These are phyloP conservation scores for Rhodosporidiobolus sp. DNA, from an alignment of 768 basidiomycete genomes.

Conservation along the genomic window DNA sequence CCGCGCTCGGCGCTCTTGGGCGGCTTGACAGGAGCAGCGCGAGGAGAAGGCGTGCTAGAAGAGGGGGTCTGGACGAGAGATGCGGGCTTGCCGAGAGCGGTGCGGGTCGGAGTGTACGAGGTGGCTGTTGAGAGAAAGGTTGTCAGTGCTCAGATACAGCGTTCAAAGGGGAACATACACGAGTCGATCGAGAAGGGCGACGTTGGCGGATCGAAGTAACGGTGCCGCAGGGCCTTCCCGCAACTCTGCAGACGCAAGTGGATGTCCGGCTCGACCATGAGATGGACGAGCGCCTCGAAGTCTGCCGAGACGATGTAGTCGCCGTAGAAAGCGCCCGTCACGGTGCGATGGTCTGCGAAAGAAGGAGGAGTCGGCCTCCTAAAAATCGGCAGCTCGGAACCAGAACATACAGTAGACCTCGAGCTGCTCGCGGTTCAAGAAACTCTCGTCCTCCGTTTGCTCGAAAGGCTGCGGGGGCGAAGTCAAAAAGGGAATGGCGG, in stretches of 20 bases:
- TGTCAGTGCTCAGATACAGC: too few relatives aligned
- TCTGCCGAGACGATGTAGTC: slow-evolving; percentile 29
- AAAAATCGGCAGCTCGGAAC: slow-evolving; percentile 15
- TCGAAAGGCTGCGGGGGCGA: slow-evolving; percentile 28
- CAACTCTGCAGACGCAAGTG: slow-evolving; percentile 32
- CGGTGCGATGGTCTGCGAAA: slow-evolving; percentile 27
- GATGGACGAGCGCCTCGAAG: slow-evolving; percentile 37
- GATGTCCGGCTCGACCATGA: slow-evolving; percentile 37
- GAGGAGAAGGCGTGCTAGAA: slow-evolving; percentile 1
- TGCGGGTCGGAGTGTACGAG: neutral
- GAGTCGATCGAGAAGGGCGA: neutral
- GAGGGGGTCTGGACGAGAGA: neutral
- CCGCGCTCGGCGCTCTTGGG: slow-evolving; percentile 10
- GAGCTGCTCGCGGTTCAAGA: slow-evolving; percentile 64
- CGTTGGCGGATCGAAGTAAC: slow-evolving; percentile 31
- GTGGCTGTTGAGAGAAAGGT: neutral
- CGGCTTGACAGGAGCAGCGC: neutral
- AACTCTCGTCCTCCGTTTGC: slow-evolving; percentile 30
- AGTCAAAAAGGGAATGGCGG: neutral
- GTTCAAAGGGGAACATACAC: neutral
- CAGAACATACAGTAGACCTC: slow-evolving; percentile 71
- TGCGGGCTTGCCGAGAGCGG: neutral
- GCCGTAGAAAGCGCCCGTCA: slow-evolving; percentile 37
- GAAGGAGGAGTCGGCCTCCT: neutral
- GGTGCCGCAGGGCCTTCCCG: slow-evolving; percentile 32